Evolutionary conservation across 257 asterid genomes (phyloP).

Genomic region (Paraleonurus japonicus): DNA sequence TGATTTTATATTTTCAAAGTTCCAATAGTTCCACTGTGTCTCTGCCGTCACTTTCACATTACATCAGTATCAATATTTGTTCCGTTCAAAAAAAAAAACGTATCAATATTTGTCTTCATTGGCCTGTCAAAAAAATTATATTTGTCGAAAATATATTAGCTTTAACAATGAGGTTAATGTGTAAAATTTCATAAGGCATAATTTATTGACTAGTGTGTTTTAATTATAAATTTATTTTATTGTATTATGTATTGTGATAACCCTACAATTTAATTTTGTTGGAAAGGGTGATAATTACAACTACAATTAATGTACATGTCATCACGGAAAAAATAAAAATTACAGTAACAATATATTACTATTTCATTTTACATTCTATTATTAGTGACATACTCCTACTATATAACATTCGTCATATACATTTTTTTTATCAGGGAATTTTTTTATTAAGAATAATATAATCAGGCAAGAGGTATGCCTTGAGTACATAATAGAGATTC

Average conservation of each 20-base stretch:
- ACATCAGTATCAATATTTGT: not conserved
- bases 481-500: no score
- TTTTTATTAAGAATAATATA: no score
- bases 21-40: not conserved
- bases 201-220: not conserved
- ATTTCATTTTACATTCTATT: not conserved
- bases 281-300: no score
- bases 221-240: not conserved
- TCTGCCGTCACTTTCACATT: not conserved
- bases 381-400: no score
- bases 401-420: no score
- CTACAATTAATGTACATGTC: not conserved
- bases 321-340: no score
- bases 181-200: not conserved
- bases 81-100: no score
- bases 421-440: no score
- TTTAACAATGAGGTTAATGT: not conserved
- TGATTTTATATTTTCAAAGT: not conserved
- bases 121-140: no score
- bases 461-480: no score
- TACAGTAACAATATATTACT: no score
- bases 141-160: not conserved
- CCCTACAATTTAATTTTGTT: no score
- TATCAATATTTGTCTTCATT: not conserved
- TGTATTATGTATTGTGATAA: not conserved